Percentiles rank a stretch among this genome's conserved stretches.
These are phyloP conservation scores for Aspergillus caelatus DNA, from an alignment of 2,329 filamentous ascomycete genomes.

Conservation along the genomic window DNA sequence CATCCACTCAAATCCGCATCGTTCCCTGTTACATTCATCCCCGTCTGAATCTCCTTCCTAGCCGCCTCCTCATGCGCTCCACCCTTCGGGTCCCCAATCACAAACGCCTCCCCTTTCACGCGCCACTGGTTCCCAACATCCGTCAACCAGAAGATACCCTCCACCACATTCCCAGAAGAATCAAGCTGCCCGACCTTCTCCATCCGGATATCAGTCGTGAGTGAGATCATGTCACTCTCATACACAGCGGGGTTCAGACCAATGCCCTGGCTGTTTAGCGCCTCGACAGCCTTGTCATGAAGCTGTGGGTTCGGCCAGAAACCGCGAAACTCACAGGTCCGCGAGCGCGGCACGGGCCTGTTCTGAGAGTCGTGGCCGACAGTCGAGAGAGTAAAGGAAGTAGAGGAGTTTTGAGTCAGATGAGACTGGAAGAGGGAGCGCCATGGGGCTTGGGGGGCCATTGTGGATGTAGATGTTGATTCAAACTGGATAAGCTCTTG, in stretches of 20 bases:
- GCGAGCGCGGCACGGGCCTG: constrained; percentile 33
- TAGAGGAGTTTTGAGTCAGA: constrained; percentile 24
- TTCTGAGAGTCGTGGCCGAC: constrained; percentile 21
- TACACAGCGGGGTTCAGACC: constrained; percentile 67
- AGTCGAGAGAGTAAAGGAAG: constrained; percentile 34
- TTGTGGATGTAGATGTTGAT: constrained; percentile 2
- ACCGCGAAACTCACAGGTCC: constrained; percentile 82
- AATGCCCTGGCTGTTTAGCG: constrained; percentile 50
- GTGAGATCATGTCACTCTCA: constrained; percentile 75
- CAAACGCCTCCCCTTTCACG: constrained; percentile 72
- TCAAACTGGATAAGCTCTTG: background rate
- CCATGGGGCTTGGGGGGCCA: constrained; percentile 30
- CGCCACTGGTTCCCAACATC: constrained; percentile 80
- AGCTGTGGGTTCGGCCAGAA: constrained; percentile 70
- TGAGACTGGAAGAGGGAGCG: constrained; percentile 28
- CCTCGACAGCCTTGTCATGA: constrained; percentile 73
- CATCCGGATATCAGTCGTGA: constrained; percentile 90
- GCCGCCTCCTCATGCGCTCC: constrained; percentile 50
- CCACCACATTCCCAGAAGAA: constrained; percentile 69
- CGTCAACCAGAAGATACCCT: constrained; percentile 80
- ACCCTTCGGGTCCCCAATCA: constrained; percentile 72
- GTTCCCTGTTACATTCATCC: constrained; percentile 44
- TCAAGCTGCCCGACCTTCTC: constrained; percentile 75
- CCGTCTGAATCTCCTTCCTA: constrained; percentile 63
- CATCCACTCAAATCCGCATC: constrained; percentile 56